phyloP scores from a whole-genome alignment of 108 stramenopile species.

The Aurantiochytrium sp. region DNA sequence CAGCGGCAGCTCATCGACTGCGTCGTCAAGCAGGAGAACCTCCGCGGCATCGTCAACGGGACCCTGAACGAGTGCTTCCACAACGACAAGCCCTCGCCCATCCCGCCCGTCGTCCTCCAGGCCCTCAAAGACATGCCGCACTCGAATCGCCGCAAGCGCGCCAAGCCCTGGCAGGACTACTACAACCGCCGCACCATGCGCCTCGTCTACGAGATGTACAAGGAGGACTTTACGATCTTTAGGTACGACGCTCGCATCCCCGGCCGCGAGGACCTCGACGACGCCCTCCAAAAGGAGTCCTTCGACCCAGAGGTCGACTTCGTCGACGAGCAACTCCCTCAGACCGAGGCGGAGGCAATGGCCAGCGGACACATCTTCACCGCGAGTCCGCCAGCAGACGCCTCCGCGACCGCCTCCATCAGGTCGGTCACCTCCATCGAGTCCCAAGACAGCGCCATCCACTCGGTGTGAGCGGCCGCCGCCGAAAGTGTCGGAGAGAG shows the following conservation, averaged over 20 bases:
- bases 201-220: slow-evolving; percentile 26
- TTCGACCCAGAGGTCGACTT: background rate
- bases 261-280: background rate
- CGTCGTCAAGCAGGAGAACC: slow-evolving; percentile 62
- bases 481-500: no score
- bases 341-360: background rate
- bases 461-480: no score
- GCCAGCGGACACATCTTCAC: background rate
- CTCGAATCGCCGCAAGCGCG: slow-evolving; percentile 19
- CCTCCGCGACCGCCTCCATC: background rate
- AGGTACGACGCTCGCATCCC: background rate
- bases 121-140: slow-evolving; percentile 17
- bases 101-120: background rate
- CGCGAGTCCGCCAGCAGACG: background rate
- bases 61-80: background rate
- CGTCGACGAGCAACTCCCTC: background rate
- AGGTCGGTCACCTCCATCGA: background rate
- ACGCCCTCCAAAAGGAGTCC: background rate
- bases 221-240: background rate
- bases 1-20: slow-evolving; percentile 56
- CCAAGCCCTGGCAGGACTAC: slow-evolving; percentile 25
- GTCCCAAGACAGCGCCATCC: no score
- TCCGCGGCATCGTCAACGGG: slow-evolving; percentile 26
- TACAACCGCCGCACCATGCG: background rate
- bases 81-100: background rate